These are phyloP conservation scores for Salix viminalis DNA, from an alignment of 345 rosid species.

Conservation along the genomic window DNA sequence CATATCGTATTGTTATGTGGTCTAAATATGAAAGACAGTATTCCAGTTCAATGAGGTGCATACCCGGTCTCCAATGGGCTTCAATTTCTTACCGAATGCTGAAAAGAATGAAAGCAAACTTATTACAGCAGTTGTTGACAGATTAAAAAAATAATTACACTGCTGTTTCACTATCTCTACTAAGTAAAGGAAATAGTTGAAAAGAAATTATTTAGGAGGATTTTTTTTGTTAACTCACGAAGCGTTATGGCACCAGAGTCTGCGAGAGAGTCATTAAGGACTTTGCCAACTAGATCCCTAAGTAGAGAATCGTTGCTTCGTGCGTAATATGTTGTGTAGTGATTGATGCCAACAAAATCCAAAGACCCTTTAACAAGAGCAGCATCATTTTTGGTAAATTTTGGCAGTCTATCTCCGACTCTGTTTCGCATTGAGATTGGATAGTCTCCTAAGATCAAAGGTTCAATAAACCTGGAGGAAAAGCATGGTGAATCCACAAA, in stretches of 20 bases:
- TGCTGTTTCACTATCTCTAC: not conserved
- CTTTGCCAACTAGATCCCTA: constrained; percentile 23
- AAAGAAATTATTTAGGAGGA: not conserved
- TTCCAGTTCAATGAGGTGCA: constrained; percentile 1
- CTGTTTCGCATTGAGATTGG: constrained; percentile 79
- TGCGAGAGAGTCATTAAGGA: constrained; percentile 61
- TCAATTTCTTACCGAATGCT: constrained; percentile 49
- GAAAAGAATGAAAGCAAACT: constrained; percentile 24
- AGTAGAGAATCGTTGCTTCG: constrained; percentile 23
- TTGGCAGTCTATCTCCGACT: constrained; percentile 72
- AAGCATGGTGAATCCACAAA: not conserved
- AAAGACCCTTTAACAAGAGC: constrained; percentile 68
- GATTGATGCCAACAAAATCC: constrained; percentile 93
- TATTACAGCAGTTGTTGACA: not conserved
- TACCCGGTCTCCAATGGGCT: constrained; percentile 74
- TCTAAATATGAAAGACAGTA: not conserved
- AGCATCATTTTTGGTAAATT: constrained; percentile 52
- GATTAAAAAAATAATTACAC: not conserved
- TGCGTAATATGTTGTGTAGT: constrained; percentile 83
- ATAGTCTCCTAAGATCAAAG: constrained; percentile 79
- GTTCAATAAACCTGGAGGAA: constrained; percentile 71
- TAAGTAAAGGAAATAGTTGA: not conserved
- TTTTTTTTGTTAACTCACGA: constrained; percentile 42
- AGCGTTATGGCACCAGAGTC: constrained; percentile 76
- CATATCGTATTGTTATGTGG: not conserved